Evolutionary conservation across 75 land plant species (phyloP), one percentile per base, ranked within the genome.

Genomic region (Ceratopteris richardii): DNA sequence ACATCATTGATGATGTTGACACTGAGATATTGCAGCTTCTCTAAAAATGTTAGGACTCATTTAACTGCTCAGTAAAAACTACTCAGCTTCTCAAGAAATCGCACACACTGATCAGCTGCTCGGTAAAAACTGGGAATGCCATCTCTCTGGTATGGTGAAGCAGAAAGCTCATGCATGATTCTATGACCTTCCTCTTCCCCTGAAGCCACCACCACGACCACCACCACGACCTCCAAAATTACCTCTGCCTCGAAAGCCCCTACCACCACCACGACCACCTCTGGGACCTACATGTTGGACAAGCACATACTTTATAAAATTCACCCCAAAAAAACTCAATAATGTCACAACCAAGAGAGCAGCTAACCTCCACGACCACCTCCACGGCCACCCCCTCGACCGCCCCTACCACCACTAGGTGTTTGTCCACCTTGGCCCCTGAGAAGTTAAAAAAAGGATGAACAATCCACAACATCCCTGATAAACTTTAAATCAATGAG

Each of bases 321-420:
- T n/a, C n/a, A n/a, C n/a, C n/a, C 81, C 66, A 40, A 3, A 2
- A 18, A 23, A 54, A 13, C 19, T 20, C 28, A 41, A n/a, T 13
- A 3, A 16, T n/a, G 29, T 19, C 61, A 60, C 44, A 58, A 14
- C 57, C 21, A 4, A 23, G 31, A 28, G 16, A n/a, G n/a, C n/a
- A n/a, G n/a, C 16, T 20, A 0, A 14, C 44, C 59, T 29, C 64
- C 64, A 12, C 64, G 64, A 18, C 39, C 51, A 69, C 88, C 92
- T 17, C 91, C 91, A 56, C 84, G 82, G 17, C 89, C 78, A 56
- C 90, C 81, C 42, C 90, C 54, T 0, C 74, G 66, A n/a, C 74
- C 80, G 59, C 70, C 69, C 0, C 74, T 66, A 21, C 74, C 80
- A 59, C 70, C 69, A 30, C 58, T 25, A 11, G 58, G 44, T 47